Evolutionary conservation across 441 rosid genomes (phyloP).

Genomic region (Erysimum cheiri): DNA sequence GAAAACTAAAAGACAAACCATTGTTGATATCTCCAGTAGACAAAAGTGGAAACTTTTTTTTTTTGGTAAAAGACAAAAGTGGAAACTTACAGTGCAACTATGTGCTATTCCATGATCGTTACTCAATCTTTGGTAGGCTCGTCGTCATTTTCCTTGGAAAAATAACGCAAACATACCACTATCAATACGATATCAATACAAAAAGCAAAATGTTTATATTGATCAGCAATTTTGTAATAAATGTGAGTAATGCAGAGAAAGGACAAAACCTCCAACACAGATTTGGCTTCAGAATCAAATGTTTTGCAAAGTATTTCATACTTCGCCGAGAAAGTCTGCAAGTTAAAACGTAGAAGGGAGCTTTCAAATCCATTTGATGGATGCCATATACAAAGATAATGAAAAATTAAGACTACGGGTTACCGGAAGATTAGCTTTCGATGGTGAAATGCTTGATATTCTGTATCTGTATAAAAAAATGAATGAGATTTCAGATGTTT

Average conservation of each 20-base stretch:
- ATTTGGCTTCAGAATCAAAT: conserved; percentile 69
- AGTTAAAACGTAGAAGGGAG: conserved; percentile 9
- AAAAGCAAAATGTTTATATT: not conserved
- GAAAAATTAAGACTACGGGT: conserved; percentile 22
- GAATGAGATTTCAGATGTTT: conserved; percentile 24
- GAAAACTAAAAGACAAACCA: not conserved
- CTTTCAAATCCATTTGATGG: conserved; percentile 7
- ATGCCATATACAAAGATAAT: not conserved
- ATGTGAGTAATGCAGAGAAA: conserved; percentile 7
- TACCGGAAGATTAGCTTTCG: conserved; percentile 74
- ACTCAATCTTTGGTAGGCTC: conserved; percentile 25
- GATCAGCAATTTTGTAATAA: conserved; percentile 15
- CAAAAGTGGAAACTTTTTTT: conserved; percentile 24
- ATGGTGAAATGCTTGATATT: conserved; percentile 83
- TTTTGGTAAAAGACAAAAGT: conserved; percentile 24
- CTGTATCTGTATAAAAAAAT: conserved; percentile 57
- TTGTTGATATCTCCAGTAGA: conserved; percentile 1
- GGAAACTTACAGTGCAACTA: conserved; percentile 22
- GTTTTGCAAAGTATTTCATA: conserved; percentile 94
- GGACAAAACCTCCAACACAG: conserved; percentile 56
- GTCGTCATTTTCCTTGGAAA: conserved; percentile 31
- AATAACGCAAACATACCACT: conserved; percentile 14
- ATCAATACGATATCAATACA: conserved; percentile 34
- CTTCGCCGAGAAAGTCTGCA: conserved; percentile 58
- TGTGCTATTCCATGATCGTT: conserved; percentile 29